phyloP scores from a whole-genome alignment of 2,329 filamentous ascomycete genomes.

The Exophiala phaeomuriformis region DNA sequence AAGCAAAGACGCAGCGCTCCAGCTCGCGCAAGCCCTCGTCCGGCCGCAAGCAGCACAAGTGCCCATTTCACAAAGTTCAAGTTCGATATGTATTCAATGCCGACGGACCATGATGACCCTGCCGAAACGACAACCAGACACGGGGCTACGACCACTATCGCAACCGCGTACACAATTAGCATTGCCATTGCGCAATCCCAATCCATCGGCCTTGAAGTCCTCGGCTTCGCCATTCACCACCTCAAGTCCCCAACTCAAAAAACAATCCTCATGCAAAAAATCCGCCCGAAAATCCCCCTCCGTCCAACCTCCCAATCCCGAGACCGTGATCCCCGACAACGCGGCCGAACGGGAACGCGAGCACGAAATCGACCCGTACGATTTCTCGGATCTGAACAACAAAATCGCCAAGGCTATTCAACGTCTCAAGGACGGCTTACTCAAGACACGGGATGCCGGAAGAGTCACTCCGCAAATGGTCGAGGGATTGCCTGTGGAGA shows the following conservation, averaged over 20 bases:
- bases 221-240: constrained; percentile 35
- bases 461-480: constrained; percentile 56
- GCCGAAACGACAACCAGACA: too few species aligned
- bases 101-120: too few species aligned
- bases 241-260: constrained; percentile 42
- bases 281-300: constrained; percentile 28
- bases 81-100: too few species aligned
- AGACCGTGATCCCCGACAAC: constrained; percentile 41
- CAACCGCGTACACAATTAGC: too few species aligned
- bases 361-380: constrained; percentile 48
- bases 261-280: constrained; percentile 46
- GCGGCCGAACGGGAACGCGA: constrained; percentile 34
- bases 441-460: constrained; percentile 55
- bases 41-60: too few species aligned
- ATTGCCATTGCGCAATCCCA: neutral
- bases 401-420: constrained; percentile 50
- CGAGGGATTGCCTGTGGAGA: constrained; percentile 53
- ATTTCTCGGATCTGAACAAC: constrained; percentile 52
- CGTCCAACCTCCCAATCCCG: constrained; percentile 27
- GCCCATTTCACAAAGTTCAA: too few species aligned
- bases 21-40: too few species aligned
- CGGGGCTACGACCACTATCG: too few species aligned
- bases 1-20: too few species aligned
- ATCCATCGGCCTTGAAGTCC: neutral
- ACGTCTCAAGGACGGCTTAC: constrained; percentile 54